Evolutionary conservation across 2,329 filamentous ascomycete genomes (phyloP), one percentile per base, ranked within the genome.

Genomic region (Pestalotiopsis fici): DNA sequence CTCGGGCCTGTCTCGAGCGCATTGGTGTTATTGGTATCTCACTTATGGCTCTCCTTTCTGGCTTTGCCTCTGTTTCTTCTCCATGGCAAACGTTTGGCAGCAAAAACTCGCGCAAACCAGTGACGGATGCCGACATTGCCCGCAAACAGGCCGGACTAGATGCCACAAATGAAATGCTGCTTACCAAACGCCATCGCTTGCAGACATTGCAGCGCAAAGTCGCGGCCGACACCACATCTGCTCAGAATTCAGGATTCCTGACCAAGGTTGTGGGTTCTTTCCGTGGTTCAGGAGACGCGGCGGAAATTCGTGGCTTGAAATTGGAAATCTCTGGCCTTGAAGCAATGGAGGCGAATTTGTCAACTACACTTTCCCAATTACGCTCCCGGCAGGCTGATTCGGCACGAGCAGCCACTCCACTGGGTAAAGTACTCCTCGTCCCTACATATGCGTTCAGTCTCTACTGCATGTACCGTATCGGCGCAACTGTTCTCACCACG

Each of bases 21-120:
- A 90, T 97, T 28, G 94, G 93, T 13, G 91, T 97, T 54, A 93
- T 97, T 69, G 94, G 94, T 3, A 94, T 96, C 66, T 90, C 91
- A 60, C 81, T 96, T 65, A 97, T 97, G 93, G 94, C 93, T 18
- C 86, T 95, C 15, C 83, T 97, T n/a, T 93, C 93, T 6, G 94
- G 94, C 0, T 97, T 97, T 74, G 94, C 94, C 5, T 93, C 93
- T n/a, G 92, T 97, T 39, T 95, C 92, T 27, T 91, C 92, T 1
- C 89, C 94, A 1, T 97, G 94, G 93, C 92, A 97, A 75, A 93
- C 89, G 0, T 93, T 97, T 79, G 87, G 89, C 27, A 88, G 90
- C 35, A 87, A 86, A 50, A 82, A 88, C 59, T 76, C 80, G 11
- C 82, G 81, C 63, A 85, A 87, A 35, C 87, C 87, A 3, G 88